Evolutionary conservation across 2,329 filamentous ascomycete genomes (phyloP).

Genomic region (Calonectria montana): DNA sequence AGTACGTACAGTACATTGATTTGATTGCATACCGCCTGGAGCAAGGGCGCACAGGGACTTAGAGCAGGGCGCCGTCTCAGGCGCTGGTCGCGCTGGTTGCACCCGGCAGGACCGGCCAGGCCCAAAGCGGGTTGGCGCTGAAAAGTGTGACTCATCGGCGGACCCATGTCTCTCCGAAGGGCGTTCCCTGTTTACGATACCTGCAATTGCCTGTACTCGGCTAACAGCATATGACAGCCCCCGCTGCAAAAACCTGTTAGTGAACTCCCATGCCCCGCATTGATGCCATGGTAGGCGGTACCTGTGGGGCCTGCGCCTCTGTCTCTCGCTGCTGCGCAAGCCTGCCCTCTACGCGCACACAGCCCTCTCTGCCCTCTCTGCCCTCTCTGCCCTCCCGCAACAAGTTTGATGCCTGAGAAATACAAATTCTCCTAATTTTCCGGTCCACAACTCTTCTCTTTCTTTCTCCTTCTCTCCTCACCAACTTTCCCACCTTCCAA

Average conservation of each 20-base stretch:
- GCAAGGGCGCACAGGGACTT: conserved; percentile 10
- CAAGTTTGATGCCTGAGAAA: conserved; percentile 58
- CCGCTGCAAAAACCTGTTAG: conserved; percentile 23
- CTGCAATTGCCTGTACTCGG: conserved; percentile 2
- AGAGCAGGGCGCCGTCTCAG: conserved; percentile 36
- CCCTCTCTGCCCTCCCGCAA: conserved; percentile 31
- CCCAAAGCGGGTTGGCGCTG: conserved; percentile 42
- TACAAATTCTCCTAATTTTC: conserved; percentile 53
- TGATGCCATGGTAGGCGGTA: conserved; percentile 31
- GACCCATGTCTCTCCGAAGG: conserved; percentile 43
- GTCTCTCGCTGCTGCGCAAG: conserved; percentile 1
- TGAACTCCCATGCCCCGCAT: conserved; percentile 31
- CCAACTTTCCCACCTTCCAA: conserved; percentile 45
- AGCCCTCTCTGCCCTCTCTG: conserved; percentile 36
- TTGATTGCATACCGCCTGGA: conserved; percentile 5
- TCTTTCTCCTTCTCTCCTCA: conserved; percentile 47
- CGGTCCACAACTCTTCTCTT: conserved; percentile 39
- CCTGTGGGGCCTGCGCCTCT: conserved; percentile 6
- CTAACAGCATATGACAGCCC: conserved; percentile 22
- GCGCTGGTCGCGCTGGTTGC: conserved; percentile 34
- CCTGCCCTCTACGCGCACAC: conserved; percentile 28
- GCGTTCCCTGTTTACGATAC: conserved; percentile 35
- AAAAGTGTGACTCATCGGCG: conserved; percentile 51
- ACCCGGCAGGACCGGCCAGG: conserved; percentile 40
- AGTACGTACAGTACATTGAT: conserved; percentile 1